Base-by-base conservation (phyloP, 2,329 filamentous ascomycete genomes). In the Pyrenochaeta sp. region DNA sequence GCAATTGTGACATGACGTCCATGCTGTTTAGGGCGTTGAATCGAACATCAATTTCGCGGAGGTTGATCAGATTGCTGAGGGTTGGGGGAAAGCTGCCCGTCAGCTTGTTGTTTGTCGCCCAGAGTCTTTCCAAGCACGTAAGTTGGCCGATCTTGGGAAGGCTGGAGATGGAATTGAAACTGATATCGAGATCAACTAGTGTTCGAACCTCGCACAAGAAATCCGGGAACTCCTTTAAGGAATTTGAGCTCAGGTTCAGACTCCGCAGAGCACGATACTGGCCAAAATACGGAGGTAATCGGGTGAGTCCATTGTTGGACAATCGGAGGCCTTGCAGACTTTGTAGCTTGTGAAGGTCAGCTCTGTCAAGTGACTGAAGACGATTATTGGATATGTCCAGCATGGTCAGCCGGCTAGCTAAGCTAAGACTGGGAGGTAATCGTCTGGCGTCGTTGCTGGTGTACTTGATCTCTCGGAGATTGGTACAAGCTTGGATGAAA, bases 331-430 rank as follows among this genome's bases (percentile, higher is more conserved):
- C 96, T 44, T 96, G 81, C 24, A 99, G 77, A 15, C 87, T 86
- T 14, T 81, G 81, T 10, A 97, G 75, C 39, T 83, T 84, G 54
- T 90, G 81, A 26, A 99, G 80, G 44, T 94, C 87, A 3, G 90
- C 90, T 59, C 93, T 85, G 39, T 96, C 90, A 27, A 99, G 77
- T 53, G 93, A 84, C 62, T 96, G 91, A 15, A 99, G 74, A 44
- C 89, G 82, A 66, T 99, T 99, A 72, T 97, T 97, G 2, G 93
- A 96, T 3, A 96, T 86, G 67, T 99, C 94, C 49, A 99, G 80
- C 63, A 90, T 92, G 0, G 90, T 96, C 59, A 99, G 78, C 50
- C 85, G 86, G 53, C 78, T 85, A 18, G 94, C 93, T 58, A 92
- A 80, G 53, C 88, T 86, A 39, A 99, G 80, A 68, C 92, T 96